phyloP scores from a whole-genome alignment of 225 moss, liverwort and hornwort species.

The Pseudoscleropodium purum region DNA sequence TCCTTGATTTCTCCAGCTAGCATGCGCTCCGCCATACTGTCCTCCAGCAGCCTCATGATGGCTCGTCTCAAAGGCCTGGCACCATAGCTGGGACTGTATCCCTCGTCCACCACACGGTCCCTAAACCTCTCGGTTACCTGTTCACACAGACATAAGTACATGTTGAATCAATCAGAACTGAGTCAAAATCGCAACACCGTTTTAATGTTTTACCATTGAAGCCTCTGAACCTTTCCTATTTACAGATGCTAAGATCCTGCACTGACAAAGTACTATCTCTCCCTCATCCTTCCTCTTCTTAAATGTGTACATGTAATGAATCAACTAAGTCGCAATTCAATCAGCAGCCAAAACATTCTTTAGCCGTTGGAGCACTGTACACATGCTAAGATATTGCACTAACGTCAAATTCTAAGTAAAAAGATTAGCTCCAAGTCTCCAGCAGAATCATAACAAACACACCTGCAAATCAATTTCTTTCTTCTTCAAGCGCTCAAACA shows the following conservation, averaged over 20 bases:
- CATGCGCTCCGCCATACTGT: constrained; percentile 99
- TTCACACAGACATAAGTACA: not conserved
- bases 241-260: not conserved
- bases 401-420: not conserved
- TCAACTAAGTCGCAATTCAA: not conserved
- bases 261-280: not conserved
- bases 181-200: not conserved
- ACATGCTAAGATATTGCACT: not conserved
- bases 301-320: not conserved
- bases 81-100: constrained; percentile 95
- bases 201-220: not conserved
- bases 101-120: constrained; percentile 93
- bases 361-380: not conserved
- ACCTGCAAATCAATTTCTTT: constrained; percentile 97
- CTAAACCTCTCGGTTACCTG: constrained; percentile 84
- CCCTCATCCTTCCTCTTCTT: not conserved
- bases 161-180: not conserved
- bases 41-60: constrained; percentile 89
- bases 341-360: not conserved
- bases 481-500: constrained; percentile 91
- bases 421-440: not conserved
- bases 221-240: not conserved
- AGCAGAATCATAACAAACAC: not conserved
- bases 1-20: constrained; percentile 93
- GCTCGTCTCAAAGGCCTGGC: constrained; percentile 88